Conservation (phyloP, 2,329 filamentous ascomycete genomes). For the Balansia obtecta region DNA sequence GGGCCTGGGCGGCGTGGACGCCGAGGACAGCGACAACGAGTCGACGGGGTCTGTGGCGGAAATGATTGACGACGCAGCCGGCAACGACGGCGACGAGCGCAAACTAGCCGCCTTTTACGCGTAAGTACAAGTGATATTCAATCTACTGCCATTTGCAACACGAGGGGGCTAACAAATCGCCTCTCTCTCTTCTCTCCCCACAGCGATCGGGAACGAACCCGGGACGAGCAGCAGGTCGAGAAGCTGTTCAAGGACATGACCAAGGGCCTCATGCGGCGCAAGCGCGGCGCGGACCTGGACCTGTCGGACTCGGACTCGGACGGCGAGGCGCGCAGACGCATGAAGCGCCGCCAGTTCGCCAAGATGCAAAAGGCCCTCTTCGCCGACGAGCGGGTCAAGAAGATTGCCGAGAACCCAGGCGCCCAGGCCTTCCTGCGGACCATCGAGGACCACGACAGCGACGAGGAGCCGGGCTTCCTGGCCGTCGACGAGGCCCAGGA, state of each 20-base stretch:
- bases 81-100: conserved; percentile 65
- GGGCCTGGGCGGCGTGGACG: conserved; percentile 78
- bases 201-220: conserved; percentile 65
- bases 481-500: conserved; percentile 28
- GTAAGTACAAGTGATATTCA: too few relatives aligned
- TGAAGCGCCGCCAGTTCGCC: conserved; percentile 78
- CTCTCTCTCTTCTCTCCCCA: neutral
- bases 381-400: conserved; percentile 78
- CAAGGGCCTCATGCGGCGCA: conserved; percentile 73
- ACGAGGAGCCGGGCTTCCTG: conserved; percentile 67
- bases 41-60: conserved; percentile 59
- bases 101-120: conserved; percentile 79
- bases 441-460: conserved; percentile 69
- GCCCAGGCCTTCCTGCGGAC: conserved; percentile 83
- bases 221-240: conserved; percentile 77
- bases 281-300: conserved; percentile 70
- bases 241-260: conserved; percentile 91
- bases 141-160: too few relatives aligned
- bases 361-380: conserved; percentile 85
- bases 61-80: conserved; percentile 80
- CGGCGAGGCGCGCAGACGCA: conserved; percentile 60
- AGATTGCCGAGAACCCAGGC: conserved; percentile 80
- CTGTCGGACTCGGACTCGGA: conserved; percentile 88
- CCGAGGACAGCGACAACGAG: conserved; percentile 72
- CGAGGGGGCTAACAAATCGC: too few relatives aligned